Base-by-base conservation (phyloP, 2,329 filamentous ascomycete species). In the Alternaria ventricosa region DNA sequence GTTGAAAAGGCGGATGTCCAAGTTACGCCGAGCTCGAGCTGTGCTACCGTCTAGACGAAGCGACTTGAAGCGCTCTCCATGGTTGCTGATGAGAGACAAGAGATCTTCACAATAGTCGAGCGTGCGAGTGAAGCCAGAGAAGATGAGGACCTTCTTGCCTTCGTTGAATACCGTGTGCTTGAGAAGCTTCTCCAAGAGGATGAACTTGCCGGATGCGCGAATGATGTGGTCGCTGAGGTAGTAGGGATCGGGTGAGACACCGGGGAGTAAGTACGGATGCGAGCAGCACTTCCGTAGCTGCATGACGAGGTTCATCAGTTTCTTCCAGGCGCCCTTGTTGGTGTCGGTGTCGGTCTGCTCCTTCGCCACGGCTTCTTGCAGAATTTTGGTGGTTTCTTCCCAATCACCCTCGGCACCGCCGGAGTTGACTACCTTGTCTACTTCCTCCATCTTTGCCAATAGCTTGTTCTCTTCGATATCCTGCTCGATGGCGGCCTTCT, bases 381-480 rank as follows among this genome's bases (percentile, higher is more conserved):
- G 85, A 96, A 98, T 89, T 94, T 92, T 80, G 94, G 94, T 83
- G 91, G 95, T 82, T 97, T 96, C 63, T 11, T 82, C 80, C 85
- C 85, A 87, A 9, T 71, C 68, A 78, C 77, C 55, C 27, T 54
- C 43, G 33, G 54, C 11, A 6, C 51, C 57, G 20, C 23, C 70
- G 46, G n/a, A 57, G 55, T 27, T 74, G 43, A 50, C 61, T 5
- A 72, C 63, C 27, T 80, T 72, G 20, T 81, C 71, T 13, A 80
- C 70, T 5, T 72, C 73, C 22, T 81, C 71, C 23, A 80, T 69
- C 7, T 72, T 70, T 4, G 77, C 67, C 15, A 82, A 67, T 18
- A 79, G 76, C 9, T 70, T 44, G 15, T 79, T 71, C 15, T 81
- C 79, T 62, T 81, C 71, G n/a, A 73, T 74, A 15, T 83, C 78